Base-by-base conservation (phyloP, 164 flowering plant genomes). In the Vitis riparia region DNA sequence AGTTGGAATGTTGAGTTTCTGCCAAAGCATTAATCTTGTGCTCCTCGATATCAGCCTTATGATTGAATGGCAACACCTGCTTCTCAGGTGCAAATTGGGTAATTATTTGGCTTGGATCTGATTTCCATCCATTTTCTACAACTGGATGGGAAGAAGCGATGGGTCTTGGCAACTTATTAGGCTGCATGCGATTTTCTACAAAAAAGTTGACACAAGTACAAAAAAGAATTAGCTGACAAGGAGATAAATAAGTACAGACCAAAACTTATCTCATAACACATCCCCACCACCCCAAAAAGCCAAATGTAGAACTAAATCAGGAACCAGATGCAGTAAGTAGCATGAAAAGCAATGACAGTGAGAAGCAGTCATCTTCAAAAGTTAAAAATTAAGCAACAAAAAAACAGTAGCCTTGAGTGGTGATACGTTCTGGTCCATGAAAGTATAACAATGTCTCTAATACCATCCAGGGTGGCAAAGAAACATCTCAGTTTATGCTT, bases 91-190 rank as follows among this genome's bases (percentile, higher is more conserved):
- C 65, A 58, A 27, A 8, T 6, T 37, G 8, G 27, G 9, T n/a
- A 13, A 67, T 30, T 59, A 19, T 47, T 65, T 75, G 71, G 65
- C 59, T 15, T 8, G 63, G 10, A 55, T 68, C 75, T 65, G 50
- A 23, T 63, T 62, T 71, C 32, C 50, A 71, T 63, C 71, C 75
- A 71, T 71, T 75, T 32, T 66, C 78, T 50, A 53, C 9, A 4
- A 49, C 30, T 16, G 63, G 57, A 8, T 44, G 48, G 32, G 68
- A 65, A 37, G 65, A 55, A 48, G 68, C 16, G 29, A 65, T 15
- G 6, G 61, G 32, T 55, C 65, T 62, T 29, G 48, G 75, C 50
- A 67, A 70, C 66, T 75, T 75, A 44, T 57, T 66, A 15, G 78
- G 71, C 63, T 16, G 17, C 32, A 57, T 32, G 5, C 49, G 71